Evolutionary conservation across 805 yeast genomes (phyloP), one percentile per base, ranked within the genome.

Genomic region (Ogataea zsoltii): DNA sequence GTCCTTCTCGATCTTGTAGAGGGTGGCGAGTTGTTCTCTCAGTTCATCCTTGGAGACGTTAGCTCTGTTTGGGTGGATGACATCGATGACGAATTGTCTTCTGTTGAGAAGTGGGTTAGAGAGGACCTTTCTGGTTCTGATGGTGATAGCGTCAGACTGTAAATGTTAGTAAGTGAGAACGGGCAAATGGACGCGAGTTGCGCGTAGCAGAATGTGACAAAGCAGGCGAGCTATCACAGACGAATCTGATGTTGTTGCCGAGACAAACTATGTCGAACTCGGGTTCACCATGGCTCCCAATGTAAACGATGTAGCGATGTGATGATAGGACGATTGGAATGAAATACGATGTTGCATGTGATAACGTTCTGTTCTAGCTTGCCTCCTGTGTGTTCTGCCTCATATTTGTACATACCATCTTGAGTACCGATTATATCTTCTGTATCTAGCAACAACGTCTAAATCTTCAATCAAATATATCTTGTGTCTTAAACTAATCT

Each of bases 81-180:
- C 97, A 80, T 94, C 99, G 72, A 94, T 83, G 80, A 94, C 99
- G 76, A 94, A 94, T 82, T 94, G 99, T 81, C 96, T 91, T 85
- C 99, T 92, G 74, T 89, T 91, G 77, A 94, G 87, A 75, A 94
- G 87, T 74, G 98, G 97, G 96, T 94, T 94, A 79, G 96, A 78
- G 78, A 92, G 88, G 80, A 92, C 97, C 82, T 85, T 92, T 86
- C 98, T 87, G 76, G 98, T 92, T 85, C 98, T 92, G 83, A 94
- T 88, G 71, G 99, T 94, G 79, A 94, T 91, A 75, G 98, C 91
- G 95, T 94, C 99, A 85, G 96, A 87, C 96, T 87, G 44, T 60
- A 25, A 19, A 19, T 33, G 46, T 41, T 44, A 38, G 47, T 40
- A 39, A 18, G n/a, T 4, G 38, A 7, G 14, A 11, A 21, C 25